Base-by-base conservation (phyloP, 768 basidiomycete genomes). In the Boletus rubroflammeus region DNA sequence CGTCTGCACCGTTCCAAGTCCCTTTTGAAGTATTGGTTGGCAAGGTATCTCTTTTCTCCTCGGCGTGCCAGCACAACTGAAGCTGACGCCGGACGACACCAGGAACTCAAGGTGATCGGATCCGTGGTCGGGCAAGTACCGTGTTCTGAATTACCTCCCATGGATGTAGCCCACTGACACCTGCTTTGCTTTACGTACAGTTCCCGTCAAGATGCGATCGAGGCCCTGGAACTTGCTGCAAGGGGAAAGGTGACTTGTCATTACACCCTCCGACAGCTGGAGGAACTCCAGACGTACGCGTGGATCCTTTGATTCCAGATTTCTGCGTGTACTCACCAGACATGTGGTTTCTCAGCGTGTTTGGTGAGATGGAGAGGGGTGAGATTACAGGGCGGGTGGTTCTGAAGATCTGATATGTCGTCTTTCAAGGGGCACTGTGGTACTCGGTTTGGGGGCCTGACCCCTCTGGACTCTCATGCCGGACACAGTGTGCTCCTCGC, bases 171-270 rank as follows among this genome's bases (percentile, higher is more conserved):
- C 19, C 10, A 25, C 36, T 56, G 19, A 61, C n/a, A 17, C 26
- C 14, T 47, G 2, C 11, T 8, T 17, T 34, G 0, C 9, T 31
- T 50, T 15, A 47, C 21, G 4, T 11, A 26, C 31, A 74, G 76
- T 13, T 67, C 72, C 55, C 63, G 73, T 10, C 77, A 79, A 53
- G 80, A 81, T 57, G 74, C 75, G 14, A 63, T 74, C 51, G 78
- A 81, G 59, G 76, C 80, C 2, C 60, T 81, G 43, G 69, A 73
- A 17, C 61, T 78, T 41, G 79, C 76, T 14, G 74, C 71, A 7
- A 59, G 65, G 23, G 77, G 76, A 17, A 72, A 75, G 49, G 77
- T 81, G 55, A 70, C 62, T 51, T 68, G 68, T 48, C 53, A 58
- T 23, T 70, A 67, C 39, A 53, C 55, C 11, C 45, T 71, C 38